Conservation (phyloP, 148 eudicot genomes). For the Fagopyrum homotropicum region DNA sequence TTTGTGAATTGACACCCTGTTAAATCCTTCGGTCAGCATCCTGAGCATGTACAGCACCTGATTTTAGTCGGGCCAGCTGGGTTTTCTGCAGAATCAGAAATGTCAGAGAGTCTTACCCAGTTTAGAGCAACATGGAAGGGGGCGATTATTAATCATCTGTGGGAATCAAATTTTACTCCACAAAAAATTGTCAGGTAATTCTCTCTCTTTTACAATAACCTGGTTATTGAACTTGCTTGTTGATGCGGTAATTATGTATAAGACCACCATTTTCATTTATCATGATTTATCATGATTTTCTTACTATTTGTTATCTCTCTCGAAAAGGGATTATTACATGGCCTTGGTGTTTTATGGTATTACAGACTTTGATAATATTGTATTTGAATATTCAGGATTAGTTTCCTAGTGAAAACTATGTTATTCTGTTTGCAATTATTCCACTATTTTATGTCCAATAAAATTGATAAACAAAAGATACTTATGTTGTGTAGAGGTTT, state of each 20-base stretch:
- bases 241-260: too few species aligned
- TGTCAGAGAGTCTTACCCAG: slow-evolving; percentile 52
- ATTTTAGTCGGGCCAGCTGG: slow-evolving; percentile 95
- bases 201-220: neutral
- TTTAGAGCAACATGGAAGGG: slow-evolving; percentile 92
- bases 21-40: slow-evolving; percentile 50
- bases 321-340: neutral
- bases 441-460: neutral
- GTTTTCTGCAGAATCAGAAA: slow-evolving; percentile 59
- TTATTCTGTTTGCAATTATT: neutral
- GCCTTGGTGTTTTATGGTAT: neutral
- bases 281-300: neutral
- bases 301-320: neutral
- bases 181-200: slow-evolving; percentile 72
- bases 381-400: neutral
- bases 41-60: slow-evolving; percentile 83
- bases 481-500: slow-evolving; percentile 52
- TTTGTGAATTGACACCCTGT: neutral
- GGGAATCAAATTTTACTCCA: slow-evolving; percentile 98
- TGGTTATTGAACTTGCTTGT: neutral
- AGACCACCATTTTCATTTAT: neutral
- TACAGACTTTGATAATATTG: neutral
- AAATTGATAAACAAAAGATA: neutral
- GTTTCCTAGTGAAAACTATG: neutral
- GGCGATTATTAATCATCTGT: slow-evolving; percentile 73